These are phyloP conservation scores for Carex littledalei DNA, from an alignment of 176 grass and related monocot genomes.

Conservation along the genomic window DNA sequence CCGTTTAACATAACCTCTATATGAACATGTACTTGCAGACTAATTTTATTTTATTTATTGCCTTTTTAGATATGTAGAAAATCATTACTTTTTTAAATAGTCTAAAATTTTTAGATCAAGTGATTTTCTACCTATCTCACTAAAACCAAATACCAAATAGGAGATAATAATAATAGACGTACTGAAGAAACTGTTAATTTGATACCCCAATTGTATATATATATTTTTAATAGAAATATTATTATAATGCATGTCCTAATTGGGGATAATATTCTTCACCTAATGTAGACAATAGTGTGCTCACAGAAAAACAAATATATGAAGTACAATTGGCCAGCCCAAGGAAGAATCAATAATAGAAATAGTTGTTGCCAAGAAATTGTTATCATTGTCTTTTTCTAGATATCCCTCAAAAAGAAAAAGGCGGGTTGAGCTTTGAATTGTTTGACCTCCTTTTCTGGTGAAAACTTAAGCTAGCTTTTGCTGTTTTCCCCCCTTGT, in stretches of 20 bases:
- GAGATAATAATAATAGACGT: no score
- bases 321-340: background rate
- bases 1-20: no score
- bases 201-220: background rate
- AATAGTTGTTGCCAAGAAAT: background rate
- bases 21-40: no score
- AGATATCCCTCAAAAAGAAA: background rate
- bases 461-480: background rate
- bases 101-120: no score
- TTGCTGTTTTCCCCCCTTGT: background rate
- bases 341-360: background rate
- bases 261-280: background rate
- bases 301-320: background rate
- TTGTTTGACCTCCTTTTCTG: background rate
- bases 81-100: no score
- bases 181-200: background rate
- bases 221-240: background rate
- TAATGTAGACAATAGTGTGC: background rate
- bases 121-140: no score
- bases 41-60: no score
- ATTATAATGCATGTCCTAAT: background rate
- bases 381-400: conserved; percentile 8
- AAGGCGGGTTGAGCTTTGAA: background rate
- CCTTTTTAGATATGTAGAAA: no score
- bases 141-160: no score